Conservation (phyloP, 73 alveolate genomes). For the Tetrahymena elliotti region DNA sequence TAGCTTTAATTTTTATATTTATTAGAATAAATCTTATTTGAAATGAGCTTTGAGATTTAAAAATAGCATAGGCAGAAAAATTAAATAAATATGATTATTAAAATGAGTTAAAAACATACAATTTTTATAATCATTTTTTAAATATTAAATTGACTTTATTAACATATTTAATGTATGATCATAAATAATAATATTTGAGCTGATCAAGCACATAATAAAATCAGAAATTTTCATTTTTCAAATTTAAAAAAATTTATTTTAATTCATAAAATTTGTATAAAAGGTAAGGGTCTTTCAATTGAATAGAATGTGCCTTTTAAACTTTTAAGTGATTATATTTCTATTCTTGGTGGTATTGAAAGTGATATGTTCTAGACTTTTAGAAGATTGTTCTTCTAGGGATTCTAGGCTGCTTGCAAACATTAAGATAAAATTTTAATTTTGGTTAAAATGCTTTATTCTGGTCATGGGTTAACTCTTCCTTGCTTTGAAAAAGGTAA, state of each 20-base stretch:
- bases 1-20: too few species aligned
- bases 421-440: slow-evolving; percentile 81
- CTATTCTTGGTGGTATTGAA: slow-evolving; percentile 80
- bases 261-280: neutral
- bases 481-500: slow-evolving; percentile 79
- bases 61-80: too few species aligned
- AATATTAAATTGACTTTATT: too few species aligned
- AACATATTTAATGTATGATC: too few species aligned
- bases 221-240: too few species aligned
- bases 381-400: slow-evolving; percentile 46
- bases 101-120: too few species aligned
- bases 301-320: slow-evolving; percentile 95
- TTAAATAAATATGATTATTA: too few species aligned
- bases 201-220: too few species aligned
- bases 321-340: slow-evolving; percentile 81
- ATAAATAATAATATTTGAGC: too few species aligned
- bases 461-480: slow-evolving; percentile 72
- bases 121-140: too few species aligned
- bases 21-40: too few species aligned
- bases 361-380: slow-evolving; percentile 35
- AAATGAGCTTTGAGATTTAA: too few species aligned
- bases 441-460: slow-evolving; percentile 93
- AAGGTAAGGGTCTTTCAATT: slow-evolving; percentile 61
- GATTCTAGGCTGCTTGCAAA: slow-evolving; percentile 49
- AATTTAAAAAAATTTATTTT: neutral